phyloP scores from a whole-genome alignment of 768 basidiomycete genomes.

The Tubosaeta sp. region DNA sequence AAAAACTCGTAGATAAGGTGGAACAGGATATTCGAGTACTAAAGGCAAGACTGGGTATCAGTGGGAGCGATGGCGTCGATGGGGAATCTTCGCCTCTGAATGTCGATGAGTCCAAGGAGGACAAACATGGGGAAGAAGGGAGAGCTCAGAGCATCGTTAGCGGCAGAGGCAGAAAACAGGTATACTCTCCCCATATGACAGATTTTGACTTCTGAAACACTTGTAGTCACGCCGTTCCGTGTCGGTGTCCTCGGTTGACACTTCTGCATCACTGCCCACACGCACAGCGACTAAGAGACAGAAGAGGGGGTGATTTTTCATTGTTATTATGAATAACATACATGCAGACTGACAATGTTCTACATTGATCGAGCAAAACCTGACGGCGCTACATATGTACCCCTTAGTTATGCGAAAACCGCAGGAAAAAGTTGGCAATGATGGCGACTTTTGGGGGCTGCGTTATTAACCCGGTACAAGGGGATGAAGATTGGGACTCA shows the following conservation, averaged over 20 bases:
- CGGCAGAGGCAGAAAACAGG: conserved; percentile 57
- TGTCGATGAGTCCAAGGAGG: conserved; percentile 41
- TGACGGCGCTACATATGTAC: neutral
- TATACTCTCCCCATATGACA: conserved; percentile 4
- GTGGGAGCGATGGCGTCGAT: conserved; percentile 41
- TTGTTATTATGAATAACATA: conserved; percentile 1
- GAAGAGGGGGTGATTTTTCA: conserved; percentile 41
- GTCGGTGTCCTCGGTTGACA: conserved; percentile 75
- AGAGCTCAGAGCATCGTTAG: conserved; percentile 66
- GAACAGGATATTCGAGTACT: conserved; percentile 81
- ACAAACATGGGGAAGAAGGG: conserved; percentile 38
- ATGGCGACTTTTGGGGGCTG: conserved; percentile 57
- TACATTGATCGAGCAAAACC: conserved; percentile 14
- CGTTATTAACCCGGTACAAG: neutral
- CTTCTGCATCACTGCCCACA: conserved; percentile 47
- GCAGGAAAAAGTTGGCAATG: conserved; percentile 79
- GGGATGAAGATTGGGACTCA: conserved; percentile 29
- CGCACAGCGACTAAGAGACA: conserved; percentile 55
- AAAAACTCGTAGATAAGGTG: conserved; percentile 79
- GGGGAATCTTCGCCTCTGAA: conserved; percentile 46
- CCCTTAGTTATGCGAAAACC: conserved; percentile 49
- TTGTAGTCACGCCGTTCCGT: conserved; percentile 57
- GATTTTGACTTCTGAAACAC: neutral
- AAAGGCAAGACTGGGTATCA: conserved; percentile 55
- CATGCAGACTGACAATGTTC: conserved; percentile 3